Base-by-base conservation (phyloP, 768 basidiomycete genomes). In the Rubroboletus pulcherrimus region DNA sequence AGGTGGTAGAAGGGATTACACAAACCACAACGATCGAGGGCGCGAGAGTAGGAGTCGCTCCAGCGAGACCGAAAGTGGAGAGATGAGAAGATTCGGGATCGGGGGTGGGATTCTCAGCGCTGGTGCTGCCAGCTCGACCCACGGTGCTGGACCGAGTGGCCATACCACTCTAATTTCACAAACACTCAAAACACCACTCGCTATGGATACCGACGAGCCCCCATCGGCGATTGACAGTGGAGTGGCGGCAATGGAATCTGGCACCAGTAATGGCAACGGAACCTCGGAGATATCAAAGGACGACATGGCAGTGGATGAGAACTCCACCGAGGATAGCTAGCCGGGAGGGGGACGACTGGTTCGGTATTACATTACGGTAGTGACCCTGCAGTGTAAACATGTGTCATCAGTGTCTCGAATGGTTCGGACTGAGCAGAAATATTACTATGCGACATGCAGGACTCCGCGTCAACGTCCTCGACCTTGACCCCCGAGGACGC, bases 101-200 rank as follows among this genome's bases (percentile, higher is more conserved):
- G 81, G 83, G 8, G 79, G 83, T 7, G 88, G 88, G 19, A 91
- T 91, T 59, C 78, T 91, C 76, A 81, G 79, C 41, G 81, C 87
- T 39, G 82, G 83, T 17, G 72, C 70, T 49, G 62, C 80, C 4
- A 71, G 78, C 34, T 76, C 78, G 24, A 83, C 86, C 0, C 85
- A 87, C 58, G 87, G 87, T 15, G 87, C 86, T 29, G 89, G 89
- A 5, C 89, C 89, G 5, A 91, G 89, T 69, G 86, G 80, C 2
- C 80, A 87, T 60, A 80, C 77, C 12, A 84, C 81, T 0, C 47
- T 73, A 49, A 60, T 74, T 35, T 69, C 72, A 38, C 72, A 57
- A 59, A 65, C 56, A 24, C 65, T 56, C 44, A 63, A 60, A 49
- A 63, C 56, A 21, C 66, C 63, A 41, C 61, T 63, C n/a, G 34